Conservation (phyloP, 306 rosid genomes). For the Carpinus fangiana region DNA sequence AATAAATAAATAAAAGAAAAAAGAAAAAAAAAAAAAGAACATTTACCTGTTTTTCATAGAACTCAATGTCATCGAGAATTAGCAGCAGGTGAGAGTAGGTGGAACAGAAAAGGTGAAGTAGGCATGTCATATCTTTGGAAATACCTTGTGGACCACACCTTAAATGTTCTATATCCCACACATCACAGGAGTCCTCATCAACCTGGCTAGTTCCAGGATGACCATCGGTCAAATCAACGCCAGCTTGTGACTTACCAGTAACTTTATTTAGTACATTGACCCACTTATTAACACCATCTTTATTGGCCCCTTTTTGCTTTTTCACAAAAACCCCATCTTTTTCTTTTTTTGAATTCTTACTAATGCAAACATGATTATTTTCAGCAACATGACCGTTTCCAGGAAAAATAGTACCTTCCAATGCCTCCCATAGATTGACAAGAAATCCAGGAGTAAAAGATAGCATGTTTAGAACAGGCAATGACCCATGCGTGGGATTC, state of each 20-base stretch:
- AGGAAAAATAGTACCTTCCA: slow-evolving; percentile 65
- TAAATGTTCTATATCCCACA: slow-evolving; percentile 78
- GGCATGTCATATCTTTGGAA: slow-evolving; percentile 64
- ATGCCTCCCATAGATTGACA: slow-evolving; percentile 62
- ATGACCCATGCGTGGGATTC: slow-evolving; percentile 68
- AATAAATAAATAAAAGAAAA: too few species aligned
- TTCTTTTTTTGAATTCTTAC: slow-evolving; percentile 35
- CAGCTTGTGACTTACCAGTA: slow-evolving; percentile 70
- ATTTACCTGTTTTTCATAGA: slow-evolving; percentile 89
- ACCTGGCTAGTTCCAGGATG: slow-evolving; percentile 49
- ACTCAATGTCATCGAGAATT: slow-evolving; percentile 96
- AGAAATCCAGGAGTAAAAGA: slow-evolving; percentile 94
- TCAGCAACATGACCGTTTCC: slow-evolving; percentile 44
- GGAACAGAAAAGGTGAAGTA: slow-evolving; percentile 90
- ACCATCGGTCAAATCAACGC: slow-evolving; percentile 33
- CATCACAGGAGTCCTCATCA: slow-evolving; percentile 52
- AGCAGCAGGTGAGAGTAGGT: slow-evolving; percentile 89
- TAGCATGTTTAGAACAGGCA: slow-evolving; percentile 85
- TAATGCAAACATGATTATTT: slow-evolving; percentile 19
- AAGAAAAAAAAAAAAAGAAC: slow-evolving; percentile 11
- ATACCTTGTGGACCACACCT: slow-evolving; percentile 80
- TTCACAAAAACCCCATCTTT: slow-evolving; percentile 48
- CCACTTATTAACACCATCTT: slow-evolving; percentile 78
- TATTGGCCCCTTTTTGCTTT: slow-evolving; percentile 50
- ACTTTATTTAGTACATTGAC: slow-evolving; percentile 67